These are phyloP conservation scores for Hypoxylon sp. DNA, from an alignment of 2,329 filamentous ascomycete species.

Conservation along the genomic window DNA sequence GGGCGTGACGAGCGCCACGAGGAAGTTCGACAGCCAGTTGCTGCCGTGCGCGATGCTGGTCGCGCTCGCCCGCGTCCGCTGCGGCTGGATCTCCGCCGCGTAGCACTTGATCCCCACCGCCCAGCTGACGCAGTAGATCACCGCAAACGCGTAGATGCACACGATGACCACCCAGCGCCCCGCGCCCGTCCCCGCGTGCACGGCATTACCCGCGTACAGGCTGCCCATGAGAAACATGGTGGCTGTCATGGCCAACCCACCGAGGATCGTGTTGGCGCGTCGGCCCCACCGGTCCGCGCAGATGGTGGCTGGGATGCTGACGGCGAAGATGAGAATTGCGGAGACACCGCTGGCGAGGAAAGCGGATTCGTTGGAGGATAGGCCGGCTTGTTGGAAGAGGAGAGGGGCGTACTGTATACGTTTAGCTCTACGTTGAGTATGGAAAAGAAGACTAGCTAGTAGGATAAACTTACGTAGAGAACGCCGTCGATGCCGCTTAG, in stretches of 20 bases:
- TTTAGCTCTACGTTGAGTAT: neutral
- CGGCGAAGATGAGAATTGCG: constrained; percentile 50
- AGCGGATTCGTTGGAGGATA: constrained; percentile 60
- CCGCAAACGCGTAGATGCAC: constrained; percentile 65
- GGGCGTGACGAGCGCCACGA: constrained; percentile 63
- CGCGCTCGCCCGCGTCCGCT: constrained; percentile 67
- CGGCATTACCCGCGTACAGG: constrained; percentile 63
- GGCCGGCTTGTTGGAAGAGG: constrained; percentile 72
- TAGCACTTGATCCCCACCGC: constrained; percentile 69
- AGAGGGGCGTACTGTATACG: constrained; percentile 66
- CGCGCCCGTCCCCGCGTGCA: constrained; percentile 56
- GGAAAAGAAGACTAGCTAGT: neutral
- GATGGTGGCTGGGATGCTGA: constrained; percentile 56
- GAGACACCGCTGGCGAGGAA: constrained; percentile 50
- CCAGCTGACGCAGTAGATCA: constrained; percentile 65
- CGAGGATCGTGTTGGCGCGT: constrained; percentile 66
- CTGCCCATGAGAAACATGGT: constrained; percentile 68
- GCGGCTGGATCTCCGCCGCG: constrained; percentile 69
- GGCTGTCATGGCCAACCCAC: constrained; percentile 64
- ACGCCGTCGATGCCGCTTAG: constrained; percentile 74
- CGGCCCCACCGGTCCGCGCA: constrained; percentile 70
- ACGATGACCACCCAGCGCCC: constrained; percentile 67
- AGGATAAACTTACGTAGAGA: constrained; percentile 61
- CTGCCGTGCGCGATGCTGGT: constrained; percentile 68
- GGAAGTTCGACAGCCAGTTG: constrained; percentile 66